Evolutionary conservation across 179 eudicot genomes (phyloP).

Genomic region (Heliamphora pulchella): DNA sequence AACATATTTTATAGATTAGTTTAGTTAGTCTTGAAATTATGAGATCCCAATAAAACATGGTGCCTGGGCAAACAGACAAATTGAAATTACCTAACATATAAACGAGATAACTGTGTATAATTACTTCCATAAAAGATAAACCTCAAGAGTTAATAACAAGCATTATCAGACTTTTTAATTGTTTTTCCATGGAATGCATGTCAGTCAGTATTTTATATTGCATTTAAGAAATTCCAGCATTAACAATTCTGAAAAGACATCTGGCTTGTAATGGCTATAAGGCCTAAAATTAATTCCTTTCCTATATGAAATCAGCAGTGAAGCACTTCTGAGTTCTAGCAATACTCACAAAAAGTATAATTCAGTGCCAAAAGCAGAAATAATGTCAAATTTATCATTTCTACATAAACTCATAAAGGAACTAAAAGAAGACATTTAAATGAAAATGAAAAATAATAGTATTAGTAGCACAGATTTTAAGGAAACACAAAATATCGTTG

Average conservation of each 20-base stretch:
- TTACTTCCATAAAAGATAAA: background rate
- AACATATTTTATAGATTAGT: background rate
- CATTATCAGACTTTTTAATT: background rate
- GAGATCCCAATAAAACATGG: background rate
- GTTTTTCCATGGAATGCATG: background rate
- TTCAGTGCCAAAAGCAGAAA: background rate
- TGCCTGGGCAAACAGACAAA: background rate
- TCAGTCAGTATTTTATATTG: background rate
- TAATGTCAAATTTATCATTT: no score
- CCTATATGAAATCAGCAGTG: background rate
- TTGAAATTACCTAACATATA: background rate
- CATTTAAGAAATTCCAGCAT: background rate
- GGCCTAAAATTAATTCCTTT: background rate
- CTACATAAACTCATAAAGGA: no score
- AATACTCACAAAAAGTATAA: background rate
- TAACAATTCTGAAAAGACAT: conserved; percentile 4
- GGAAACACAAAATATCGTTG: no score
- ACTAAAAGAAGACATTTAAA: no score
- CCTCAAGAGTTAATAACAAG: background rate
- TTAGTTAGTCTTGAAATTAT: background rate
- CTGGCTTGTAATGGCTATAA: background rate
- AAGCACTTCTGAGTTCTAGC: background rate
- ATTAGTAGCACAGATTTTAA: no score
- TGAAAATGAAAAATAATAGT: no score
- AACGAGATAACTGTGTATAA: background rate